phyloP scores from a whole-genome alignment of 2,329 filamentous ascomycete genomes.

The Graphilbum fragrans region DNA sequence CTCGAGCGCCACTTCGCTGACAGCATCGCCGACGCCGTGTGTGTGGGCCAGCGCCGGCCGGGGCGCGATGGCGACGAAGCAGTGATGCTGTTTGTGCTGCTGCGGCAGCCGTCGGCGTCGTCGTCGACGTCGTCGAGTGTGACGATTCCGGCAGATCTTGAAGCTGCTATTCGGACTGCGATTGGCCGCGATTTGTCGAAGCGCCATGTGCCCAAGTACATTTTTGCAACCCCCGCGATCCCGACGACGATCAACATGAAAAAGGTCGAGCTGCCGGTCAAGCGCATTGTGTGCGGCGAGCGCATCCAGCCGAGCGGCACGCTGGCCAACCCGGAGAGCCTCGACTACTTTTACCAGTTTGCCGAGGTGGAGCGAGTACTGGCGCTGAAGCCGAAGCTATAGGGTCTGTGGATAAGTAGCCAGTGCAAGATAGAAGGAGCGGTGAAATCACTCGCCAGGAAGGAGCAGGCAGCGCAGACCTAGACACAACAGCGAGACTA shows the following conservation, averaged over 20 bases:
- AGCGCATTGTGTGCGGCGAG: constrained; percentile 70
- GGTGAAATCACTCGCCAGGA: too few relatives aligned
- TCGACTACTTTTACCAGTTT: constrained; percentile 73
- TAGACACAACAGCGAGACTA: too few relatives aligned
- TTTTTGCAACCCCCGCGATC: constrained; percentile 73
- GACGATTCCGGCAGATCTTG: constrained; percentile 24
- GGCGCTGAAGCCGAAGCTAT: neutral
- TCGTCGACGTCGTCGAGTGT: constrained; percentile 28
- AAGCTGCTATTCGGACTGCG: constrained; percentile 45
- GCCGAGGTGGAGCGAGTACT: constrained; percentile 54
- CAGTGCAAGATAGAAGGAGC: too few relatives aligned
- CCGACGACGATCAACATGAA: constrained; percentile 78
- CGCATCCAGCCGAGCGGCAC: constrained; percentile 66
- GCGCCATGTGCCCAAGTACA: constrained; percentile 64
- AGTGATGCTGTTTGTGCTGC: constrained; percentile 43
- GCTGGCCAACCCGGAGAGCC: constrained; percentile 60
- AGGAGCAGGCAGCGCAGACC: too few relatives aligned
- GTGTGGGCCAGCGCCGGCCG: constrained; percentile 63
- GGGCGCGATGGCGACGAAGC: constrained; percentile 35
- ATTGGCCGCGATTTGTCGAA: constrained; percentile 57
- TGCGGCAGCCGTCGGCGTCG: constrained; percentile 36
- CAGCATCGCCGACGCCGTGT: constrained; percentile 58
- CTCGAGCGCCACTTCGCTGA: constrained; percentile 53
- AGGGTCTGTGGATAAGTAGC: too few relatives aligned
- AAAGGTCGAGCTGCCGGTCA: constrained; percentile 75